phyloP scores from a whole-genome alignment of 805 yeast genomes.

The Starmerella bombi region DNA sequence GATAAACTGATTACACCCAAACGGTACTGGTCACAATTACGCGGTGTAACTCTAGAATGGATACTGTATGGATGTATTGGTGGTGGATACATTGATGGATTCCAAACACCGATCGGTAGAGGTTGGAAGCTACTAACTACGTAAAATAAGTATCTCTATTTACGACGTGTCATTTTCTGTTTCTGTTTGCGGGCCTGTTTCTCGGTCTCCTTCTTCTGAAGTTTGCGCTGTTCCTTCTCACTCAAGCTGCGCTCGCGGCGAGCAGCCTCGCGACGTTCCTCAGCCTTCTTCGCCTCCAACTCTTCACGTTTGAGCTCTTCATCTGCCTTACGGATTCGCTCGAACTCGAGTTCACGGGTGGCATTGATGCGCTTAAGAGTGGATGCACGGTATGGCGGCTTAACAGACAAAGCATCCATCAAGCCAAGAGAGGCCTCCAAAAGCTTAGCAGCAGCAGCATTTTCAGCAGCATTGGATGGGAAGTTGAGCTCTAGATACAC shows the following conservation, averaged over 20 bases:
- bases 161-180: constrained; percentile 15
- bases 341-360: constrained; percentile 61
- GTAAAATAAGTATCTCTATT: neutral
- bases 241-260: constrained; percentile 52
- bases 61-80: constrained; percentile 43
- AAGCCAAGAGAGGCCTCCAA: constrained; percentile 45
- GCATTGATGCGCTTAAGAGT: constrained; percentile 53
- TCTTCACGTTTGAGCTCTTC: constrained; percentile 57
- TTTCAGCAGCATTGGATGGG: constrained; percentile 39
- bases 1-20: constrained; percentile 25
- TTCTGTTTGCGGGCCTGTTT: constrained; percentile 61
- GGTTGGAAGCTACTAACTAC: constrained; percentile 48
- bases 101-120: constrained; percentile 45
- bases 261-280: constrained; percentile 40
- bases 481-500: constrained; percentile 43
- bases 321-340: constrained; percentile 54
- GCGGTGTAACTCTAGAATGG: constrained; percentile 42
- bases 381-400: constrained; percentile 55
- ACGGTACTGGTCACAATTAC: constrained; percentile 33
- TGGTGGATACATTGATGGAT: constrained; percentile 43
- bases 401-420: constrained; percentile 45
- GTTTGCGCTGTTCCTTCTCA: constrained; percentile 67
- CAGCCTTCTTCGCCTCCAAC: constrained; percentile 52
- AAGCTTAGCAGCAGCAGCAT: constrained; percentile 37
- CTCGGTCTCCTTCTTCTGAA: constrained; percentile 64